Evolutionary conservation across 75 land plant genomes (phyloP), one percentile per base, ranked within the genome.

Genomic region (Larix kaempferi): DNA sequence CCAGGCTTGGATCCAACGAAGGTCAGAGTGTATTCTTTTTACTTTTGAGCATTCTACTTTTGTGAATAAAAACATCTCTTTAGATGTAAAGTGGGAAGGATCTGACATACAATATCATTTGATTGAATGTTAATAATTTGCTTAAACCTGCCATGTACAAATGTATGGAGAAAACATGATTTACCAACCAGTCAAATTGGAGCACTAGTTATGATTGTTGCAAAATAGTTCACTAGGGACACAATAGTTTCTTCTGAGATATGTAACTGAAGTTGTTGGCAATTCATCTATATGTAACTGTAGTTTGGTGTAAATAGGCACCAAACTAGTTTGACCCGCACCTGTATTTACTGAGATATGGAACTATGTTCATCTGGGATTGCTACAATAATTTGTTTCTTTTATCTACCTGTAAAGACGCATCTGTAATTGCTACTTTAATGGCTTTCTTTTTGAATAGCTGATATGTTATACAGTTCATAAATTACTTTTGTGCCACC

Each of bases 1-100:
- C 95, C 99, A 77, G 98, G 98, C 23, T 78, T 87, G 23, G 97
- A 90, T 78, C 83, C 87, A 29, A 49, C 81, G n/a, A 96, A 94
- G 98, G 99, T 94, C 64, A 74, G 55, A 22, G 25, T 23, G 33
- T 35, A 12, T 41, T 23, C 74, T 1, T 23, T 23, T 22, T 14
- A 14, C 13, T 59, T 72, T 76, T 52, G 44, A 25, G 39, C 21
- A 2, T 29, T 19, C n/a, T 59, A 21, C 15, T 33, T 76, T 27
- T 65, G 15, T 76, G 16, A 39, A 25, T 25, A 2, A 76, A 27
- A 60, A 69, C 74, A 10, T 39, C 4, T 76, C 14, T 72, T 37
- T 16, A 37, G 25, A 63, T 25, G 17, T 1, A 17, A 23, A 74
- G 16, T 41, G 19, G 6, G 14, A 23, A 26, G 35, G 0, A 3